These are phyloP conservation scores for Leccinum truebloodii DNA, from an alignment of 768 basidiomycete species.

Conservation along the genomic window DNA sequence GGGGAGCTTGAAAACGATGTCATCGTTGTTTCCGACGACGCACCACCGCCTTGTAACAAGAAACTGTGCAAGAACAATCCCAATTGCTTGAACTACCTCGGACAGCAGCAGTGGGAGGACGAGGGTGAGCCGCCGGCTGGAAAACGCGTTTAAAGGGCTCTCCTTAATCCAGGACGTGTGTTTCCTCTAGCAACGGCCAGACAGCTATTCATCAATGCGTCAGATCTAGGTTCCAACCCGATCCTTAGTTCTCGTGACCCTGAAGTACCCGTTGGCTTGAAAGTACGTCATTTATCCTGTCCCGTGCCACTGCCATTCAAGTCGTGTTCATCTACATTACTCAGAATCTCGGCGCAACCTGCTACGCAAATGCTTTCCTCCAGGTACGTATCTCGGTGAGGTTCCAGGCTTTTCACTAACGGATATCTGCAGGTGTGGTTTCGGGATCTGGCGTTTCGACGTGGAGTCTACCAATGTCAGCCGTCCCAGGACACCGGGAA, in stretches of 20 bases:
- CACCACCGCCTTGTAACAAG: slow-evolving; percentile 54
- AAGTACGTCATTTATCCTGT: slow-evolving; percentile 43
- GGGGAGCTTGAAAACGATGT: slow-evolving; percentile 61
- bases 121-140: slow-evolving; percentile 46
- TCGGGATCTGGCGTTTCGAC: slow-evolving; percentile 78
- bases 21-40: slow-evolving; percentile 72
- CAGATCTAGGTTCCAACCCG: slow-evolving; percentile 59
- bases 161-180: slow-evolving; percentile 12
- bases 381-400: slow-evolving; percentile 53
- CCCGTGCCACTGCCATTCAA: not conserved
- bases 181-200: slow-evolving; percentile 46
- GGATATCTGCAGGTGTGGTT: slow-evolving; percentile 75
- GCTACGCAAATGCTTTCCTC: slow-evolving; percentile 94
- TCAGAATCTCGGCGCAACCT: slow-evolving; percentile 95
- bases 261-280: slow-evolving; percentile 73
- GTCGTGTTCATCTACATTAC: slow-evolving; percentile 1
- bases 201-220: slow-evolving; percentile 51
- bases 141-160: slow-evolving; percentile 12
- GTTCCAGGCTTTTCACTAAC: slow-evolving; percentile 7
- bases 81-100: slow-evolving; percentile 85
- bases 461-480: slow-evolving; percentile 78
- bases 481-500: slow-evolving; percentile 51
- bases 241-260: slow-evolving; percentile 47
- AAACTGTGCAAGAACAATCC: slow-evolving; percentile 75
- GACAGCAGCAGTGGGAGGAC: slow-evolving; percentile 79